Evolutionary conservation across 345 rosid species (phyloP), one percentile per base, ranked within the genome.

Genomic region (Gynandropsis gynandra): DNA sequence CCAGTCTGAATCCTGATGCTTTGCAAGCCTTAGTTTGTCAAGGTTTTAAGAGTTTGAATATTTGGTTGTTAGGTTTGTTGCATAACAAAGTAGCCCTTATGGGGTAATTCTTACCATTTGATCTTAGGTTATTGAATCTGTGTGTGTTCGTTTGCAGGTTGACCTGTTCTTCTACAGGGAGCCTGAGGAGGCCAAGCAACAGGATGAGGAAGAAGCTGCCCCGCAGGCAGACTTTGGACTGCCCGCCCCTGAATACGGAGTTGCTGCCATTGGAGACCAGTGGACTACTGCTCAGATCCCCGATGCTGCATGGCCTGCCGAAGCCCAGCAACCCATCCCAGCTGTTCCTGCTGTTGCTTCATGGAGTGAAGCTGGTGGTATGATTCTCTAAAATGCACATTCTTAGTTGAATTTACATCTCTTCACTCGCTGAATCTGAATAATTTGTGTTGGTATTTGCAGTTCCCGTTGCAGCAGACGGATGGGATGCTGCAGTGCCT

Each of bases 81-180:
- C n/a, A n/a, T n/a, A n/a, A n/a, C n/a, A n/a, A n/a, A n/a, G n/a
- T n/a, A n/a, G n/a, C n/a, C n/a, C n/a, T n/a, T n/a, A n/a, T n/a
- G n/a, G n/a, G n/a, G n/a, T n/a, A n/a, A n/a, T n/a, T n/a, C n/a
- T n/a, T n/a, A n/a, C n/a, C n/a, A n/a, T n/a, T n/a, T n/a, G n/a
- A n/a, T n/a, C n/a, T n/a, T n/a, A n/a, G n/a, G n/a, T n/a, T n/a
- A n/a, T n/a, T 36, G 13, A 36, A 36, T 11, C 11, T 21, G 11
- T 29, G 9, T 21, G 3, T 12, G 3, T 5, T n/a, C 10, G 11
- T 31, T 33, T 56, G 56, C 33, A 78, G 80, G 83, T 78, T 5
- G 83, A 78, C 52, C 47, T 78, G 56, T 78, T 72, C 58, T 78
- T 78, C 78, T 78, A 78, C 54, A 72, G 83, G 52, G 83, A 78